Evolutionary conservation across 1,139 yeast genomes (phyloP), one percentile per base, ranked within the genome.

Genomic region (Pichiaceae sp.): DNA sequence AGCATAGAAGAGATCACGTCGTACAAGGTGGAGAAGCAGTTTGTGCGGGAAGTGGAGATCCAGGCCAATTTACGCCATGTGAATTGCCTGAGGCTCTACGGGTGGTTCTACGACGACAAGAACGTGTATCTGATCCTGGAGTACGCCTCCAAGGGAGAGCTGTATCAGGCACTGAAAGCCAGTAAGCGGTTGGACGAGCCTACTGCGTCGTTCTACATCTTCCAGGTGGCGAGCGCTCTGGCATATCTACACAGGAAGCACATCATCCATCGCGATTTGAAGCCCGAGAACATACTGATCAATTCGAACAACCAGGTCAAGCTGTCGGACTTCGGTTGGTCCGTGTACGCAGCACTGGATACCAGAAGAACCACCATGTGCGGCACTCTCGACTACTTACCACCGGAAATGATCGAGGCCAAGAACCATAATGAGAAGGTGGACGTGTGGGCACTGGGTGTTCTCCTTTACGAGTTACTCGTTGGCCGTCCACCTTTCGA

Each of bases 261-360:
- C 46, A 78, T 89, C 33, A 83, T 91, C 25, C 98, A 91, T 54
- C 69, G 98, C 42, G 98, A 89, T 56, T 73, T 89, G 45, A 89
- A 89, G 56, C 96, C 96, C 0, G 97, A 89, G 54, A 89, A 89
- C 50, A 81, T 89, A 36, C 61, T 89, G 36, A 63, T 89, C 8
- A 84, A 86, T 5, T 70, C 77, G 38, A 75, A 84, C 52, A 83
- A 86, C 47, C 68, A 70, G 27, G 68, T 89, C 36, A 87, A 86
- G 53, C 69, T 91, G 32, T 82, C 96, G 31, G 98, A 91, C 59
- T 91, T 91, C 59, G 98, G 98, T 11, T 91, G 97, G 97, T 83
- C 95, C 40, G 94, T 89, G 1, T 81, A 68, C 44, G 72, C 75
- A 2, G 75, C 78, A 1, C 35, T 36, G 1, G 62, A 38, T 15